Base-by-base conservation (phyloP, 73 alveolate genomes). In the Blepharisma japonicum region DNA sequence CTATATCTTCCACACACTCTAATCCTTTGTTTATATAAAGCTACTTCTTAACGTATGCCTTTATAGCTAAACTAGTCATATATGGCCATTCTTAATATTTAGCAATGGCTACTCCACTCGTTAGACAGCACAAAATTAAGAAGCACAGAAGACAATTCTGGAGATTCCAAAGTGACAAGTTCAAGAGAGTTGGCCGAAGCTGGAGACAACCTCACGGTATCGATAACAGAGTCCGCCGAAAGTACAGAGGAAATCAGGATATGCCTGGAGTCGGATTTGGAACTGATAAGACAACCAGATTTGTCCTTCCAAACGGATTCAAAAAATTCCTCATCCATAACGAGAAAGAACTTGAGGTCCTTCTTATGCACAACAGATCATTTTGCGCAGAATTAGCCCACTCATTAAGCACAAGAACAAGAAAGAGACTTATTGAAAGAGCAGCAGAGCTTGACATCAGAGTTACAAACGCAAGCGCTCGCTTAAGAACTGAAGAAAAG, bases 161-260 rank as follows among this genome's bases (percentile, higher is more conserved):
- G 76, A 87, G 97, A 55, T 82, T 78, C 92, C 88, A 81, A 56
- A 84, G 93, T 20, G 94, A 91, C 71, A 90, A 87, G 82, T 88
- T 68, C 90, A 47, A 77, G 80, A 85, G 93, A 80, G 89, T 91
- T 32, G 42, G 42, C 88, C 83, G 87, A 42, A 81, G 94, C 68
- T 96, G 99, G 99, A 95, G 99, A 88, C 95, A 92, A 90, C 99
- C 99, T 50, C 89, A 94, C 83, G 99, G 99, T 90, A 96, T 96
- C 53, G 99, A 96, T 86, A 87, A 91, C 84, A 87, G 98, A 72
- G 96, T 93, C 91, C 94, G 99, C 86, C 92, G 99, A 82, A 89
- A 96, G 86, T 96, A 86, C 97, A 95, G 97, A 92, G 99, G 99
- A 74, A 85, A 87, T 82, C 84, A 88, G 82, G 90, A 88, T 67